Base-by-base conservation (phyloP, 2,329 filamentous ascomycete species). In the Trichoderma brevicompactum region DNA sequence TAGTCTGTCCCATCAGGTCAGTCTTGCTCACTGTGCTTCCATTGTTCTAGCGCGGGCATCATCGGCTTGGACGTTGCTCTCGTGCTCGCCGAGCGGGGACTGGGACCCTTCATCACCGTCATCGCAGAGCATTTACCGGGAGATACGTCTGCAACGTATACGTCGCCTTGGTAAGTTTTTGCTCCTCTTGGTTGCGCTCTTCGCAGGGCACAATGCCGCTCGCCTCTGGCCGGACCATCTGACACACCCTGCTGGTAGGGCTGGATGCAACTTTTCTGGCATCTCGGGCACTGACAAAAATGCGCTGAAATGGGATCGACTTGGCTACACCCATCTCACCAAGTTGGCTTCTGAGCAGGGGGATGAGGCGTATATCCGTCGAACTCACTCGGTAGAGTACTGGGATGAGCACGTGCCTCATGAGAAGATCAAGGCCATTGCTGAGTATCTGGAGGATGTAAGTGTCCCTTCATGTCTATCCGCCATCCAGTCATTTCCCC, bases 251-350 rank as follows among this genome's bases (percentile, higher is more conserved):
- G 36, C 49, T 56, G n/a, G 4, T 32, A 76, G 78, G 77, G 79
- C 79, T 9, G 79, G 79, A 2, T 79, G 77, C 65, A 81, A 81
- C 68, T 80, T 80, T 68, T 81, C 79, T 0, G 78, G 77, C 44
- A 78, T 81, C 50, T 80, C 79, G 0, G 78, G 79, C 23, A 75
- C 69, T 13, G 78, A 81, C 56, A 66, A 70, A 17, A 80, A 81
- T 54, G 79, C 79, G 0, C 66, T 81, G 48, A 75, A 74, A 34
- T 81, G 79, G 79, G 80, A 81, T 60, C 73, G 71, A 1, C 61
- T 74, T 2, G 79, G 79, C 0, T 81, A 81, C 49, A 69, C 72
- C 13, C 72, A 79, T 54, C 71, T 81, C n/a, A 71, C 68, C 1
- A 71, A 71, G 50, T 67, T 80, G 5, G 77, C 77, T 1, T 70